Percentiles rank a stretch among this genome's conserved stretches.
These are phyloP conservation scores for Trametes cingulata DNA, from an alignment of 768 basidiomycete genomes.

Conservation along the genomic window DNA sequence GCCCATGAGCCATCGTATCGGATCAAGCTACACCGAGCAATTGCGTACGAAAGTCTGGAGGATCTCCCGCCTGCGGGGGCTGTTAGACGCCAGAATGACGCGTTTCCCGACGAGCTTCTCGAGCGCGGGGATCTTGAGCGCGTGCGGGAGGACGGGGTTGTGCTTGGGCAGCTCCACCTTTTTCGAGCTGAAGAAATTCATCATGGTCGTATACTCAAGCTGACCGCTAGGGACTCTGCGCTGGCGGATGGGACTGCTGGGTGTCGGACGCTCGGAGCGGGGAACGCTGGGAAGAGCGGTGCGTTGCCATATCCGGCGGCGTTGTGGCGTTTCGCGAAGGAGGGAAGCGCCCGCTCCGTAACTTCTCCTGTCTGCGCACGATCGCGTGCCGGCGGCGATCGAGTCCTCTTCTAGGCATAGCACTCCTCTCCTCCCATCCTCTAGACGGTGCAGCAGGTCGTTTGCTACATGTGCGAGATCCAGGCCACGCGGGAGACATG, in stretches of 20 bases:
- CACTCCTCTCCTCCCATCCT: too few relatives aligned
- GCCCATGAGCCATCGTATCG: not conserved
- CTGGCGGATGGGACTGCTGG: not conserved
- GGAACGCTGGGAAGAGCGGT: too few relatives aligned
- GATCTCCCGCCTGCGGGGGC: constrained; percentile 83
- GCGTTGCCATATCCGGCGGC: not conserved
- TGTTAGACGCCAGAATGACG: constrained; percentile 83
- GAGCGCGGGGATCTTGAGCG: constrained; percentile 59
- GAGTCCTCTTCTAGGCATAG: too few relatives aligned
- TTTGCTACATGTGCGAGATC: too few relatives aligned
- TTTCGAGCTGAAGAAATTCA: constrained; percentile 28
- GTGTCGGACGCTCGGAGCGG: not conserved
- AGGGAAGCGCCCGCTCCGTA: too few relatives aligned
- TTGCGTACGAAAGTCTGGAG: constrained; percentile 70
- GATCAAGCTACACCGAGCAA: not conserved
- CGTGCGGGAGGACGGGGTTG: constrained; percentile 58
- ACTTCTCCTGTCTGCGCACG: not conserved
- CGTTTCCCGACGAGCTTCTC: constrained; percentile 74
- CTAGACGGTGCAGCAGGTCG: too few relatives aligned
- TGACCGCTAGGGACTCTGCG: not conserved
- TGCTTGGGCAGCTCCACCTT: constrained; percentile 39
- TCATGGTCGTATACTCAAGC: constrained; percentile 17
- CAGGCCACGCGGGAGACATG: too few relatives aligned
- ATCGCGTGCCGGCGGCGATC: too few relatives aligned
- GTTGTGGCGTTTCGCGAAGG: not conserved